These are phyloP conservation scores for Rhodotorula sp. DNA, from an alignment of 1,284 basidiomycete species.

Conservation along the genomic window DNA sequence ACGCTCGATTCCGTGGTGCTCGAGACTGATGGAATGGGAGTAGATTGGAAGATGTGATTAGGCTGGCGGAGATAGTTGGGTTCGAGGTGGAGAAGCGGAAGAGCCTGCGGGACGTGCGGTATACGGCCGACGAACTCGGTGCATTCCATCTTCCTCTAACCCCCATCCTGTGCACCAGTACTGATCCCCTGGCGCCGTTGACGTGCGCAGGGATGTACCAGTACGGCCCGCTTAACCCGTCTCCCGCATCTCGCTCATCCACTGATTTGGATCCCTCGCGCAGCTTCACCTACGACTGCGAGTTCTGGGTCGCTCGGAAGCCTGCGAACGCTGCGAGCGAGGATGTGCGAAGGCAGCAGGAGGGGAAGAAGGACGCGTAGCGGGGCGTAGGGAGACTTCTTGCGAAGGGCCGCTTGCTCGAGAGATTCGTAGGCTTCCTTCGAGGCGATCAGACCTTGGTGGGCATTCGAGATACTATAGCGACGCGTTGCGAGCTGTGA, in stretches of 20 bases:
- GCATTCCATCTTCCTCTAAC: slow-evolving; percentile 48
- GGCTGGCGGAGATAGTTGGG: slow-evolving; percentile 56
- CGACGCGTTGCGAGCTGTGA: too few species aligned
- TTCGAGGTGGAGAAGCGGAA: slow-evolving; percentile 50
- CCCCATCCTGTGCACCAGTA: too few species aligned
- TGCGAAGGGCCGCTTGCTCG: too few species aligned
- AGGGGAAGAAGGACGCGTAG: too few species aligned
- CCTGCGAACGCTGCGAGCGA: neutral
- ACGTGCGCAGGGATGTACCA: neutral
- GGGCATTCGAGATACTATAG: too few species aligned
- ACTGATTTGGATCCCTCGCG: too few species aligned
- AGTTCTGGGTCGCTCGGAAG: slow-evolving; percentile 37
- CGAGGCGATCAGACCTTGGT: too few species aligned
- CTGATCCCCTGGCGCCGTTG: too few species aligned
- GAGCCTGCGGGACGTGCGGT: slow-evolving; percentile 60
- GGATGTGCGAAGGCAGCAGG: too few species aligned
- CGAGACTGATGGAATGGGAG: neutral
- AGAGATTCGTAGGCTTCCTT: too few species aligned
- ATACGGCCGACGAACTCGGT: slow-evolving; percentile 60
- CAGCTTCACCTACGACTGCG: slow-evolving; percentile 35
- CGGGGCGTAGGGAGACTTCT: too few species aligned
- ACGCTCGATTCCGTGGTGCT: too few species aligned
- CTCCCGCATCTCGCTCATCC: neutral
- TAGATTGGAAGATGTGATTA: slow-evolving; percentile 61
- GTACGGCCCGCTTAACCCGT: neutral